Conservation (phyloP, 345 rosid species). For the Heritiera fomes region DNA sequence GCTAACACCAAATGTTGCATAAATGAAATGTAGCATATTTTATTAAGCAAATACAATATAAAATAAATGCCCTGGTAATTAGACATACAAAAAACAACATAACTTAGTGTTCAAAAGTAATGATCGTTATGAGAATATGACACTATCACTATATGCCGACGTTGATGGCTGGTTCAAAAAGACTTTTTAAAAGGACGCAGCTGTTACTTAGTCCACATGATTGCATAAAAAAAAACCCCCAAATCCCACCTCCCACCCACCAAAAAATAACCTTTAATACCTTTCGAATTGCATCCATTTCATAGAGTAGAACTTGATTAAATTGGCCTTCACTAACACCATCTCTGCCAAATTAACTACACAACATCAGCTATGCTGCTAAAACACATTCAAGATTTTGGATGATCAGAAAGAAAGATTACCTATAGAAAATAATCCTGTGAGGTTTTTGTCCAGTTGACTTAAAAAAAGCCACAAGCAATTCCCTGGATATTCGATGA, state of each 20-base stretch:
- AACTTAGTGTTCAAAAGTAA: not conserved
- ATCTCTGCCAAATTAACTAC: conserved; percentile 47
- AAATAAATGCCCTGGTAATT: too few species aligned
- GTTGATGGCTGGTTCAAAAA: not conserved
- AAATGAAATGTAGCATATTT: not conserved
- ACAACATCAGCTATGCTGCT: conserved; percentile 1
- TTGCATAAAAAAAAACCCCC: not conserved
- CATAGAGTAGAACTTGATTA: conserved; percentile 58
- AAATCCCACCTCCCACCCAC: not conserved
- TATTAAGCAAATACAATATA: not conserved
- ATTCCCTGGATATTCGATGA: conserved; percentile 44
- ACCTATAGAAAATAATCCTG: conserved; percentile 78
- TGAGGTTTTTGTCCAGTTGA: conserved; percentile 44
- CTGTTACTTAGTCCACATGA: not conserved
- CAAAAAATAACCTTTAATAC: conserved; percentile 24
- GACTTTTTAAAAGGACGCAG: too few species aligned
- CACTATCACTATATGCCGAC: not conserved
- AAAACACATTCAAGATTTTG: not conserved
- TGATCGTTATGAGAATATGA: not conserved
- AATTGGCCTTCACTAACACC: conserved; percentile 91
- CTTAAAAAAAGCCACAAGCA: conserved; percentile 43
- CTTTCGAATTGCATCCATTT: conserved; percentile 61
- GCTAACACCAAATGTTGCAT: not conserved
- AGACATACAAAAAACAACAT: not conserved
- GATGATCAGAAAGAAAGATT: not conserved